Evolutionary conservation across 306 rosid genomes (phyloP).

Genomic region (Oxytropis ochrocephala): DNA sequence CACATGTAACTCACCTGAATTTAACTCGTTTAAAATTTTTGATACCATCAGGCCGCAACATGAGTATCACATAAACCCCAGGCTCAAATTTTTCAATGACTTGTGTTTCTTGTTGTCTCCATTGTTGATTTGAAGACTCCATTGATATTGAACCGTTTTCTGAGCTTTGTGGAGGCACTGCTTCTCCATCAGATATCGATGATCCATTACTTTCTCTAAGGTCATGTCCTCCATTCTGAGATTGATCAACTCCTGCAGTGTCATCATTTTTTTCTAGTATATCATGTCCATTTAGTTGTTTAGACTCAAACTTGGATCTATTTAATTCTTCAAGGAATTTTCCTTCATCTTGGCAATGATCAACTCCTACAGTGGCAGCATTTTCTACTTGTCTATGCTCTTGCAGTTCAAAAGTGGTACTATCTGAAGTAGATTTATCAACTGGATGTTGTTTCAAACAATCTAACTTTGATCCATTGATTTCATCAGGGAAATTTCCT

Average conservation of each 20-base stretch:
- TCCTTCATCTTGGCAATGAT: background rate
- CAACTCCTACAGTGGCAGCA: background rate
- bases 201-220: background rate
- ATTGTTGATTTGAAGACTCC: constrained; percentile 6
- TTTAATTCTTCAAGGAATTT: background rate
- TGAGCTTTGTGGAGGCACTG: constrained; percentile 21
- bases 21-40: constrained; percentile 61
- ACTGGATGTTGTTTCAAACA: constrained; percentile 21
- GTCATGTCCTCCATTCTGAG: constrained; percentile 13
- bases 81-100: constrained; percentile 70
- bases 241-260: constrained; percentile 4
- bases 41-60: constrained; percentile 36
- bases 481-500: background rate
- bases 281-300: constrained; percentile 16
- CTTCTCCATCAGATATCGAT: constrained; percentile 13
- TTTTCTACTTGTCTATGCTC: background rate
- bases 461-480: constrained; percentile 14
- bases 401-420: constrained; percentile 15
- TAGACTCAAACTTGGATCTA: constrained; percentile 17
- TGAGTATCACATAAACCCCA: constrained; percentile 63
- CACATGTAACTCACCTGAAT: constrained; percentile 55
- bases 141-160: constrained; percentile 33
- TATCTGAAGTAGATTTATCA: background rate
- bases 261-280: constrained; percentile 15
- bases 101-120: constrained; percentile 39